Evolutionary conservation across 2,329 filamentous ascomycete genomes (phyloP).

Genomic region (Ophiostoma novo-ulmi): DNA sequence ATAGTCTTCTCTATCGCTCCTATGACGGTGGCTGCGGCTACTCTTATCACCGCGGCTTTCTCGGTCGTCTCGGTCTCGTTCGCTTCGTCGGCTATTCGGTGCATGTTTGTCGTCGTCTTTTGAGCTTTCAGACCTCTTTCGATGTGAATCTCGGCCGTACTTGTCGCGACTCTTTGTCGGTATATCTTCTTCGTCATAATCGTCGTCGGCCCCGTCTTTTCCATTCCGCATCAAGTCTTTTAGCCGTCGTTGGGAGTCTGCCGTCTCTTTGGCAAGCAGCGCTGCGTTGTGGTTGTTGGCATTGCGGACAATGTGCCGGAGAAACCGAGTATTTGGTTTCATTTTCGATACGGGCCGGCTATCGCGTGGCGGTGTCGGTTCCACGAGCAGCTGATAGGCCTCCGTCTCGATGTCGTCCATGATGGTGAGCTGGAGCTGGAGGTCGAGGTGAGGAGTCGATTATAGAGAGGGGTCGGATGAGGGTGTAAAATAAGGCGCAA

Average conservation of each 20-base stretch:
- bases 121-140: neutral
- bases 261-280: constrained; percentile 74
- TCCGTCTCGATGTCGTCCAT: constrained; percentile 24
- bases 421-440: neutral
- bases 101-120: neutral
- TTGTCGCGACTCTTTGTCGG: neutral
- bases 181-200: neutral
- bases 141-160: neutral
- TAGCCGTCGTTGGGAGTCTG: constrained; percentile 69
- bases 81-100: neutral
- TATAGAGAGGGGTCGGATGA: neutral
- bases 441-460: neutral
- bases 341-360: constrained; percentile 61
- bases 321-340: constrained; percentile 86
- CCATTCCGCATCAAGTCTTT: constrained; percentile 44
- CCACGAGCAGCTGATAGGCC: constrained; percentile 24
- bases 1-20: neutral
- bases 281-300: constrained; percentile 86
- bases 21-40: neutral
- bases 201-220: neutral
- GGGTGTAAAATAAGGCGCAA: neutral
- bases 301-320: constrained; percentile 81
- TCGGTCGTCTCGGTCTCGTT: neutral
- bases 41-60: neutral
- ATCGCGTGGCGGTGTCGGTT: constrained; percentile 8